Evolutionary conservation across 371 early-diverging fungal genomes (phyloP), one percentile per base, ranked within the genome.

Genomic region (Saksenaea oblongispora): DNA sequence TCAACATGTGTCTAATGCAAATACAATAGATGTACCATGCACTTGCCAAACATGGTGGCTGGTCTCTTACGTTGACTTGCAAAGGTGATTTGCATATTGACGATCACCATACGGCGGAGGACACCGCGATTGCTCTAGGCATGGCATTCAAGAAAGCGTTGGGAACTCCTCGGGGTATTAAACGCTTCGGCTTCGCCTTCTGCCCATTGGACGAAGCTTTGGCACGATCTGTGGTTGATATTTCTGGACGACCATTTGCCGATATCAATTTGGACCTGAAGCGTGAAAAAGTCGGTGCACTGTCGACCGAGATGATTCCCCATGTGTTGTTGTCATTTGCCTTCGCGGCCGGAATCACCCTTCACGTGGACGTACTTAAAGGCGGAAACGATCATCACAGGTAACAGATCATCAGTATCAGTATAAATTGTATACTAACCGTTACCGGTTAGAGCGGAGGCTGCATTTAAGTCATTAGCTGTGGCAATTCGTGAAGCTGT

Each of bases 51-150:
- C 98, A 98, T 74, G 83, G 90, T 51, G 87, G 91, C 17, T 95
- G 95, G 96, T 91, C 94, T 9, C 82, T 97, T 57, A 74, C 75
- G 4, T 65, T 97, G 28, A 71, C 69, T 27, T 96, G 97, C 82
- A 82, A 81, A 47, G 98, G 98, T 39, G 98, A 97, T 72, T 79
- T 97, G 59, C 90, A 97, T 66, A 94, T 98, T 62, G 96, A 97
- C 76, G 98, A 98, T 76, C 98, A 98, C 69, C 98, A 98, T 81
- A 93, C 97, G 15, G 95, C 95, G 27, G 98, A 98, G 74, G 98
- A 98, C 72, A 91, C 92, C 5, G 97, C 93, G 17, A 91, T 98
- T 59, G 94, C 96, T 0, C 86, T 98, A 15, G 98, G 98, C 24
- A 84, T 84, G 80, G 95, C 95, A 0, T 97, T 97, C 71, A 93